Conservation (phyloP, 163 green algal genomes). For the Botryococcus braunii region DNA sequence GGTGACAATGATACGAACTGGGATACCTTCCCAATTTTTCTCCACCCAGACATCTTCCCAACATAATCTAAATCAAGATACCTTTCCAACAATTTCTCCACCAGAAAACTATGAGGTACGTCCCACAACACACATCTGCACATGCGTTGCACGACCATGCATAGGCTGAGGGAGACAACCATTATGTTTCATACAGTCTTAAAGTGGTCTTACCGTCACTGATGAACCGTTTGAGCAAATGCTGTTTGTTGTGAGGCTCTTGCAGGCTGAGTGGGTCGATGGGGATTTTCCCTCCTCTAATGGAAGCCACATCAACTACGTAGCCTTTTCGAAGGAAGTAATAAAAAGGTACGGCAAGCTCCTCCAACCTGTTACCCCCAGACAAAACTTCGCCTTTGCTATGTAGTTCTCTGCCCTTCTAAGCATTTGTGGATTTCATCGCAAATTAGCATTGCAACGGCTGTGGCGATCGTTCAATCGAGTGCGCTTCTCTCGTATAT, state of each 20-base stretch:
- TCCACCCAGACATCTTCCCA: too few species aligned
- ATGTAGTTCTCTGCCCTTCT: background rate
- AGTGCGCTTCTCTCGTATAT: background rate
- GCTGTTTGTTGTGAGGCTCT: background rate
- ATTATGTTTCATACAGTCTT: too few species aligned
- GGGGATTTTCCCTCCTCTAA: conserved; percentile 15
- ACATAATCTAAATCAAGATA: too few species aligned
- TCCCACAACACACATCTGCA: too few species aligned
- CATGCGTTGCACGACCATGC: too few species aligned
- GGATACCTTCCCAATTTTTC: too few species aligned
- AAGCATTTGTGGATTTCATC: background rate
- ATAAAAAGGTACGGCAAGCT: conserved; percentile 13
- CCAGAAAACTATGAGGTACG: too few species aligned
- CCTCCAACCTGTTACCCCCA: conserved; percentile 12
- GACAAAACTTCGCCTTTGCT: background rate
- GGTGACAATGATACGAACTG: too few species aligned
- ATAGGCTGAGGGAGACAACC: too few species aligned
- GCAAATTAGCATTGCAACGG: background rate
- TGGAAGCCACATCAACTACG: conserved; percentile 4
- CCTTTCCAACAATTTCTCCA: too few species aligned
- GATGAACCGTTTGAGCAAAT: conserved; percentile 1
- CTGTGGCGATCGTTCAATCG: background rate
- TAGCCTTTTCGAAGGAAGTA: conserved; percentile 18
- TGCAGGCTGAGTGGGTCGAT: conserved; percentile 11
- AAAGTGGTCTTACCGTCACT: background rate